Base-by-base conservation (phyloP, 306 rosid species). In the Carpinus viminea region DNA sequence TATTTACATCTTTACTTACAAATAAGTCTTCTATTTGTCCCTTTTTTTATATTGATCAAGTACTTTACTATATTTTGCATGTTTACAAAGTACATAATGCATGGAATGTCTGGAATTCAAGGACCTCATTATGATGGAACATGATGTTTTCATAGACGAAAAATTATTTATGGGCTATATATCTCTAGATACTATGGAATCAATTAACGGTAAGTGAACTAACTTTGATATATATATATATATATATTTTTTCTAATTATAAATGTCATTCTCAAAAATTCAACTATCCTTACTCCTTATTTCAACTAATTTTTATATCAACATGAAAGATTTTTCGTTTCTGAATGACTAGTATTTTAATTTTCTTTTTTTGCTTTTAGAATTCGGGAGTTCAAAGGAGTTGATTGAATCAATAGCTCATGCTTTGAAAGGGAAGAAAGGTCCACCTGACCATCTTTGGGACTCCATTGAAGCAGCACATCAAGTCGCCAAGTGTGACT, bases 331-430 rank as follows among this genome's bases (percentile, higher is more conserved):
- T 2, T 9, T 55, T 56, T 70, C 4, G 16, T 43, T 41, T 12
- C 17, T 5, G 54, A 15, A 31, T 11, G 26, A 53, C 11, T 0
- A 38, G 8, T 4, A 31, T 5, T 24, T 48, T 46, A 31, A 31
- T 31, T 1, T 31, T 31, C 34, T 38, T 2, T 31, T 31, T 13
- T 38, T 56, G 8, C 50, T 51, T 52, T 46, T 61, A 83, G 81
- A 31, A 4, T 88, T 91, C 68, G 97, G 97, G 76, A 73, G 21
- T 45, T 87, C 95, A 4, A 65, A 80, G 45, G 84, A 55, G 34
- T 86, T 93, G 50, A 60, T 61, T 0, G 57, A 77, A 18, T 78
- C 91, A 78, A 87, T 78, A 6, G 55, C 77, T 46, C 47, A 68
- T 60, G 85, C 87, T 45, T 83, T 90, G 77, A 73, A 79, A 20